A percentile compares a stretch with the other conserved stretches of the same genome.
These are phyloP conservation scores for Rhizophagus clarus DNA, from an alignment of 192 early-diverging fungal genomes.

Conservation along the genomic window DNA sequence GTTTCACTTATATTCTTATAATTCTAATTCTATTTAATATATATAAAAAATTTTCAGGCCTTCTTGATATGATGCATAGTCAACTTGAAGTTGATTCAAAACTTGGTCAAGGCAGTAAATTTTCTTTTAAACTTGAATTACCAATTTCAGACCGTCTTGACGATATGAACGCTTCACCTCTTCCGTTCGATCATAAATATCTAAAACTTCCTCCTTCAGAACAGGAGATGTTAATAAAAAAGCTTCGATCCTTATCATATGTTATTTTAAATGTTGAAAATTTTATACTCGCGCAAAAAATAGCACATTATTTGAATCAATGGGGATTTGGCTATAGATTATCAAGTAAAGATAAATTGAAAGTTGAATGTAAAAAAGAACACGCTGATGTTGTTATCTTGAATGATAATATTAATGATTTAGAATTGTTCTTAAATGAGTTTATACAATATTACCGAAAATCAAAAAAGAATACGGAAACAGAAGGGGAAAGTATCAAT, in stretches of 20 bases:
- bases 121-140: neutral
- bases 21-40: neutral
- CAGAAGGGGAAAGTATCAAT: neutral
- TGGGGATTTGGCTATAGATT: neutral
- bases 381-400: neutral
- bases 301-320: neutral
- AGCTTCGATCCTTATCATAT: neutral
- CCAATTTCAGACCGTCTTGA: neutral
- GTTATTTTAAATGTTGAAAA: neutral
- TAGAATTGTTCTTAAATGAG: slow-evolving; percentile 2
- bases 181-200: slow-evolving; percentile 8
- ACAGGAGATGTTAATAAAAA: neutral
- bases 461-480: neutral
- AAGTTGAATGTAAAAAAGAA: neutral
- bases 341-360: neutral
- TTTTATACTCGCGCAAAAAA: neutral
- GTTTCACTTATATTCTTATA: neutral
- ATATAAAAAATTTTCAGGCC: neutral
- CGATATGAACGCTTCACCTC: neutral
- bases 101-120: neutral
- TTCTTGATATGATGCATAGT: slow-evolving; percentile 12
- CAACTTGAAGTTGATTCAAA: slow-evolving; percentile 3
- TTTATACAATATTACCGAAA: neutral
- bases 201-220: neutral
- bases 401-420: slow-evolving; percentile 9